Base-by-base conservation (phyloP, 768 basidiomycete genomes). In the Xerocomus brunneocitrinus region DNA sequence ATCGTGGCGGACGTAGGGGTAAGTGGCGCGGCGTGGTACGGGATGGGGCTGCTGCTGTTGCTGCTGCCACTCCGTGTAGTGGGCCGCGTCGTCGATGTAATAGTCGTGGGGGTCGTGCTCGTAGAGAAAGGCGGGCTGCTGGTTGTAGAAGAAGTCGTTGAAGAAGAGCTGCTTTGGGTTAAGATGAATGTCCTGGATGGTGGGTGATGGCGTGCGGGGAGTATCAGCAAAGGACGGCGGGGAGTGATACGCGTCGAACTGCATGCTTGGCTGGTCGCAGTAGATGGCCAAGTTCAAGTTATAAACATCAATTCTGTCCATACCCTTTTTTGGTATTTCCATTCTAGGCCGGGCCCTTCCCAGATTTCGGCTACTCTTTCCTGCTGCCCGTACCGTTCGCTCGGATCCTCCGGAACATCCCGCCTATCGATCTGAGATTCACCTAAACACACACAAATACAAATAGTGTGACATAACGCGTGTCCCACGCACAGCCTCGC, bases 1-100 rank as follows among this genome's bases (percentile, higher is more conserved):
- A 70, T 91, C 89, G 59, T 88, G 85, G 40, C 86, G 79, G 48
- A 86, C 85, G 63, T 83, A 85, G 43, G 89, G 89, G 70, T 82
- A 89, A 0, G 89, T 90, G 1, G 84, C 83, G 55, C 89, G 78
- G 46, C 89, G 85, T 50, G 67, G 61, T 10, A 72, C 67, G 44
- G 75, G 65, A 61, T 79, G 62, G 0, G 28, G 27, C 3, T 69
- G 73, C 3, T 73, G 75, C 40, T 76, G 76, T 10, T 67, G 67
- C 0, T 62, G 59, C 14, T 68, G 67, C 70, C 70, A 70, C 38
- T 70, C 70, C 4, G 66, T 53, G 57, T 70, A 70, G 59, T 68
- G 67, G 7, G 67, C 62, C n/a, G 61, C 55, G 50, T 73, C 62
- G 59, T 74, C 69, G 45, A 70, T 65, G 62, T 74, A 73, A 9